These are phyloP conservation scores for Moesziomyces globuligerus DNA, from an alignment of 1,284 basidiomycete genomes.

Conservation along the genomic window DNA sequence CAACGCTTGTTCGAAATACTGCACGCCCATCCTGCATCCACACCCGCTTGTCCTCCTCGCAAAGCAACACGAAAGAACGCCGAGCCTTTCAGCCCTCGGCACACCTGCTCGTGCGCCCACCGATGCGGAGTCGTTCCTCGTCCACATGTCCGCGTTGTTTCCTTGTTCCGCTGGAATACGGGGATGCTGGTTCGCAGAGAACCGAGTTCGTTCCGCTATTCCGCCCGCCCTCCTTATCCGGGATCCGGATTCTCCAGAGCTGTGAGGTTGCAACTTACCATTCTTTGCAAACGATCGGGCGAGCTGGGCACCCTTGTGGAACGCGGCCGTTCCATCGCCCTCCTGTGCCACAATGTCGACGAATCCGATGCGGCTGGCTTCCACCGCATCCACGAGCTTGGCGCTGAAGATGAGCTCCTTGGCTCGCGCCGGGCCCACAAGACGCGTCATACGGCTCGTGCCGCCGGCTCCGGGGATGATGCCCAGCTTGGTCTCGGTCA, in stretches of 20 bases:
- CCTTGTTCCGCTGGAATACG: background rate
- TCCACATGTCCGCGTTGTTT: no score
- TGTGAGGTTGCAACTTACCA: conserved; percentile 70
- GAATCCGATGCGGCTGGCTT: conserved; percentile 81
- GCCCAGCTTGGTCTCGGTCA: conserved; percentile 84
- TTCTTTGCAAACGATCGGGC: conserved; percentile 69
- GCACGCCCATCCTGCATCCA: background rate
- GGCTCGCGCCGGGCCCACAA: conserved; percentile 82
- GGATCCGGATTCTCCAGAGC: no score
- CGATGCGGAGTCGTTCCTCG: conserved; percentile 1
- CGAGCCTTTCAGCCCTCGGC: conserved; percentile 6
- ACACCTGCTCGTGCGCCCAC: conserved; percentile 2
- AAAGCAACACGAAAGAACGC: background rate
- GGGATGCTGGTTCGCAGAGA: background rate
- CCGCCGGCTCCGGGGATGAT: conserved; percentile 81
- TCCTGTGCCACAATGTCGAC: conserved; percentile 79
- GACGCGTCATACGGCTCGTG: conserved; percentile 83
- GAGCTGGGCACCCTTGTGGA: conserved; percentile 33
- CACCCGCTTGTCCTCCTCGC: no score
- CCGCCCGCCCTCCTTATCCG: conserved; percentile 1
- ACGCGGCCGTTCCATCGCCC: conserved; percentile 15
- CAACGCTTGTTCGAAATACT: no score
- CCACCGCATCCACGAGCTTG: conserved; percentile 73
- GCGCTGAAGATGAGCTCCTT: conserved; percentile 89
- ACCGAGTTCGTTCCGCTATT: background rate